Evolutionary conservation across 805 yeast species (phyloP).

Genomic region (Metschnikowia matae): DNA sequence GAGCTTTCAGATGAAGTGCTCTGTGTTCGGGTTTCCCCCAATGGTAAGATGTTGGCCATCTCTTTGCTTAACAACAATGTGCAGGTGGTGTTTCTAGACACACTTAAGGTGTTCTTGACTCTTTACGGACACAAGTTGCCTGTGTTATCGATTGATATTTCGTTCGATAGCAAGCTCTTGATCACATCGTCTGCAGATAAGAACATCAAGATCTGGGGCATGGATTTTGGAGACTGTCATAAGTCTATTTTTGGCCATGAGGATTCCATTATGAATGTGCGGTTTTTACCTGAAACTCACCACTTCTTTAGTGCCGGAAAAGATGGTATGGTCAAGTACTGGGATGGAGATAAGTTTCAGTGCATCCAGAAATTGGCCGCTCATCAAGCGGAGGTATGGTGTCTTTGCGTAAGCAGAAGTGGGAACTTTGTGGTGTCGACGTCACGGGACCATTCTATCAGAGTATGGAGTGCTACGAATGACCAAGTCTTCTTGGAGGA

Average conservation of each 20-base stretch:
- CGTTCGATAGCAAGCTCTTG: conserved; percentile 80
- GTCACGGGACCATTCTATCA: conserved; percentile 88
- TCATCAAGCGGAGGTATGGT: conserved; percentile 94
- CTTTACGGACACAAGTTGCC: conserved; percentile 96
- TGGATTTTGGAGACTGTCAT: conserved; percentile 98
- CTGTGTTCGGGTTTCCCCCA: conserved; percentile 75
- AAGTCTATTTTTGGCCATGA: conserved; percentile 95
- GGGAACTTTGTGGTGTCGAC: conserved; percentile 75
- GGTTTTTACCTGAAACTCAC: conserved; percentile 79
- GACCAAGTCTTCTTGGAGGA: conserved; percentile 97
- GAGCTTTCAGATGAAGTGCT: conserved; percentile 86
- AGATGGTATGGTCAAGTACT: conserved; percentile 84
- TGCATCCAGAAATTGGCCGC: conserved; percentile 79
- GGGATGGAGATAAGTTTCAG: conserved; percentile 98
- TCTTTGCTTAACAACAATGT: conserved; percentile 92
- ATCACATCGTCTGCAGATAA: conserved; percentile 96
- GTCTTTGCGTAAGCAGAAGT: conserved; percentile 67
- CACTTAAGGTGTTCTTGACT: conserved; percentile 81
- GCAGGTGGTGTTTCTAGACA: conserved; percentile 83
- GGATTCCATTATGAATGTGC: conserved; percentile 88
- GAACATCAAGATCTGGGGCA: conserved; percentile 96
- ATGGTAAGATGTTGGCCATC: conserved; percentile 70
- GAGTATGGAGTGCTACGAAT: conserved; percentile 91
- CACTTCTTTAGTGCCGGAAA: conserved; percentile 87
- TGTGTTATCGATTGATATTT: conserved; percentile 86